These are phyloP conservation scores for Aspergillus pseudoterreus DNA, from an alignment of 2,329 filamentous ascomycete genomes.

Conservation along the genomic window DNA sequence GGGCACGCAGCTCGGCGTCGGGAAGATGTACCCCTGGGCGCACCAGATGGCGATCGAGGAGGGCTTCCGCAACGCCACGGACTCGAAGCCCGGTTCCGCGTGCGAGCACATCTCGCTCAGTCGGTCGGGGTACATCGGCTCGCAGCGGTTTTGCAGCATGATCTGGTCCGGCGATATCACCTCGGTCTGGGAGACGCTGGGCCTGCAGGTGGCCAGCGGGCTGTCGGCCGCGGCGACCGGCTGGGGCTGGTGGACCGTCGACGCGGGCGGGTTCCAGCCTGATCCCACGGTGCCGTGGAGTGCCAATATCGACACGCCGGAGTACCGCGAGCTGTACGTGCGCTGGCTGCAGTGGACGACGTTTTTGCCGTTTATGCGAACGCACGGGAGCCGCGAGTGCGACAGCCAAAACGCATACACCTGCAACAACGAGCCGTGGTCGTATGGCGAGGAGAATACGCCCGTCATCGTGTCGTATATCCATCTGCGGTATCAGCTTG, in stretches of 20 bases:
- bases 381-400: slow-evolving; percentile 57
- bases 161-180: slow-evolving; percentile 61
- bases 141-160: slow-evolving; percentile 59
- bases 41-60: slow-evolving; percentile 58
- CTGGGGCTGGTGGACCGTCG: slow-evolving; percentile 63
- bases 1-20: slow-evolving; percentile 54
- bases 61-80: slow-evolving; percentile 49
- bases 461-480: slow-evolving; percentile 57
- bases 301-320: slow-evolving; percentile 50
- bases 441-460: slow-evolving; percentile 56
- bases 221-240: slow-evolving; percentile 61
- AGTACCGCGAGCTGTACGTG: slow-evolving; percentile 58
- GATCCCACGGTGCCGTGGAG: slow-evolving; percentile 39
- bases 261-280: slow-evolving; percentile 63
- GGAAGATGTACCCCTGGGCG: slow-evolving; percentile 57
- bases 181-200: slow-evolving; percentile 55
- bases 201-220: slow-evolving; percentile 57
- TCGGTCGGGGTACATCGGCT: slow-evolving; percentile 52
- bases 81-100: slow-evolving; percentile 43
- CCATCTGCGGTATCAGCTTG: slow-evolving; percentile 51
- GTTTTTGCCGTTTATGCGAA: slow-evolving; percentile 56
- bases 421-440: slow-evolving; percentile 56
- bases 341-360: slow-evolving; percentile 65
- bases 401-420: slow-evolving; percentile 41
- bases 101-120: slow-evolving; percentile 48